Conservation (phyloP, 2,329 filamentous ascomycete genomes). For the Hypoxylon sp. region DNA sequence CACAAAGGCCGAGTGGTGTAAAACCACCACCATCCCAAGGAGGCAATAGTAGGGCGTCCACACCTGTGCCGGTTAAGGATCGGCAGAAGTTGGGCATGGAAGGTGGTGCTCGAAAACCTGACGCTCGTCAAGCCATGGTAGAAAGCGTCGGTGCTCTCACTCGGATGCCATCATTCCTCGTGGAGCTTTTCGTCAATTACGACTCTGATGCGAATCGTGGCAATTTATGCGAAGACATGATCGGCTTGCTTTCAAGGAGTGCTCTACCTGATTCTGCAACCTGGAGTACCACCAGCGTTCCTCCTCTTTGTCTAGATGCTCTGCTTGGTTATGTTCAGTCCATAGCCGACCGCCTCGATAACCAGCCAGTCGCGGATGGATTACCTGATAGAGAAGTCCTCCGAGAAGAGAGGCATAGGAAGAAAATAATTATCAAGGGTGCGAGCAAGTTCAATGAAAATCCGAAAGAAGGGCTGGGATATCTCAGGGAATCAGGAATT, state of each 20-base stretch:
- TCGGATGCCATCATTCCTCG: constrained; percentile 93
- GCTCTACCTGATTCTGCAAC: constrained; percentile 97
- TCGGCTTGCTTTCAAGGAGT: constrained; percentile 91
- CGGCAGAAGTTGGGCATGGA: constrained; percentile 93
- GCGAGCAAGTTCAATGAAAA: constrained; percentile 95
- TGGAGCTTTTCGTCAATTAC: constrained; percentile 97
- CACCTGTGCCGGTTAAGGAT: constrained; percentile 91
- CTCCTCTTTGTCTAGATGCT: constrained; percentile 92
- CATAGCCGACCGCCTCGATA: constrained; percentile 85
- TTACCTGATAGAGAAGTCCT: constrained; percentile 75
- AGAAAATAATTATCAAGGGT: constrained; percentile 90
- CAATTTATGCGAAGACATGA: constrained; percentile 95
- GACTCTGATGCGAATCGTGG: constrained; percentile 93
- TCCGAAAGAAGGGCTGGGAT: constrained; percentile 88
- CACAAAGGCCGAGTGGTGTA: constrained; percentile 87
- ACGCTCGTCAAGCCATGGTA: constrained; percentile 97
- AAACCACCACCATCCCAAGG: constrained; percentile 80
- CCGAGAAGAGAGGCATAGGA: constrained; percentile 79
- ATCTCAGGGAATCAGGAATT: constrained; percentile 85
- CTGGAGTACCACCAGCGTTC: constrained; percentile 99
- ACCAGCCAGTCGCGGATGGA: constrained; percentile 72
- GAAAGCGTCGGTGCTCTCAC: constrained; percentile 93
- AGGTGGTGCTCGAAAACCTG: constrained; percentile 90
- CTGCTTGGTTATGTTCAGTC: constrained; percentile 92
- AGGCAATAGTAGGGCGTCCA: constrained; percentile 84